phyloP scores from a whole-genome alignment of 331 rosid species.

The Acacia concinna region DNA sequence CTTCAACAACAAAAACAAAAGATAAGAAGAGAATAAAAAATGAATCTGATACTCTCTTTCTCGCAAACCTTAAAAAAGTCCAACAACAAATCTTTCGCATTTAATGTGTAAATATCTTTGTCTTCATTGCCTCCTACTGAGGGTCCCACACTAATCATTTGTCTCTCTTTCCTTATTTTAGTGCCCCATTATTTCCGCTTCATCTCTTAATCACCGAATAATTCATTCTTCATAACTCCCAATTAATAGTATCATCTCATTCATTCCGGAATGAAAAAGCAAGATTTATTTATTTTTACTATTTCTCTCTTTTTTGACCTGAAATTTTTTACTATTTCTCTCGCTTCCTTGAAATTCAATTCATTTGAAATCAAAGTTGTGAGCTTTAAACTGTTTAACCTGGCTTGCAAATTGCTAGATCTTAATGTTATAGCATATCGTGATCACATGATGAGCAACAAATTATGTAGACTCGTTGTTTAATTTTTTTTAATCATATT shows the following conservation, averaged over 20 bases:
- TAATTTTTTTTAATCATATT: background rate
- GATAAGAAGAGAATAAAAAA: background rate
- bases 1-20: background rate
- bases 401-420: background rate
- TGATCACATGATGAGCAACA: background rate
- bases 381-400: background rate
- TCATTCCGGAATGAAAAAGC: slow-evolving; percentile 1
- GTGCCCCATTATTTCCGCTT: slow-evolving; percentile 15
- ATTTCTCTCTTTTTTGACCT: background rate
- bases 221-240: slow-evolving; percentile 37
- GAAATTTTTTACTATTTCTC: background rate
- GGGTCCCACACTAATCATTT: slow-evolving; percentile 36
- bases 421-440: background rate
- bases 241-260: slow-evolving; percentile 21
- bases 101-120: slow-evolving; percentile 32
- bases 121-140: slow-evolving; percentile 28
- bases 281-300: background rate
- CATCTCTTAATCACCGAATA: slow-evolving; percentile 28
- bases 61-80: slow-evolving; percentile 25
- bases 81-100: slow-evolving; percentile 30
- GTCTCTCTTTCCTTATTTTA: background rate
- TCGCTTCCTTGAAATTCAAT: background rate
- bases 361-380: background rate
- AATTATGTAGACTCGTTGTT: background rate
- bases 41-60: background rate